Evolutionary conservation across 345 rosid genomes (phyloP).

Genomic region (Gossypium herbaceum): DNA sequence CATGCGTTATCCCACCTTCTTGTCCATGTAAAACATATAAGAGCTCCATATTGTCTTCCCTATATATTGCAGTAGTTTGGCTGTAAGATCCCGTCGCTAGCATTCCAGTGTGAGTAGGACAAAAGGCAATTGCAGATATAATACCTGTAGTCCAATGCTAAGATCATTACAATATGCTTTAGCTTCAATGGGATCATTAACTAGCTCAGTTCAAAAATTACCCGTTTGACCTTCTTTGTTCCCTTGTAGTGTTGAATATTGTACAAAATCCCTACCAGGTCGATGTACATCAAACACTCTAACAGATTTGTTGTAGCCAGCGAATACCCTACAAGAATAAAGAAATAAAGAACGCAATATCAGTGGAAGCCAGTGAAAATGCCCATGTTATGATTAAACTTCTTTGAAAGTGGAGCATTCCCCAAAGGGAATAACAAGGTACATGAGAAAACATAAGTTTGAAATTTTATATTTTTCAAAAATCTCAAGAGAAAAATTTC

Average conservation of each 20-base stretch:
- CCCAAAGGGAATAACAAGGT: neutral
- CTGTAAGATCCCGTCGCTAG: slow-evolving; percentile 91
- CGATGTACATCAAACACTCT: slow-evolving; percentile 91
- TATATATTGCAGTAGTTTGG: slow-evolving; percentile 77
- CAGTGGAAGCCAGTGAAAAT: slow-evolving; percentile 1
- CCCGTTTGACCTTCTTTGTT: slow-evolving; percentile 96
- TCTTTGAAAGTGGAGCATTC: neutral
- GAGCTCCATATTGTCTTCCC: slow-evolving; percentile 96
- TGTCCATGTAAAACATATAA: slow-evolving; percentile 89
- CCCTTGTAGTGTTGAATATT: slow-evolving; percentile 68
- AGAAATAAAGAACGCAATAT: slow-evolving; percentile 13
- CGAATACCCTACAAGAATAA: slow-evolving; percentile 63
- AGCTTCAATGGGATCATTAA: neutral
- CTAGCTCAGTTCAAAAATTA: slow-evolving; percentile 17
- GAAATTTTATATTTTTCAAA: neutral
- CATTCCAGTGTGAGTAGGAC: slow-evolving; percentile 73
- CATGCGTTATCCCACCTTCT: slow-evolving; percentile 94
- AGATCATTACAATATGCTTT: slow-evolving; percentile 4
- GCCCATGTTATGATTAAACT: neutral
- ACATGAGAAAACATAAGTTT: neutral
- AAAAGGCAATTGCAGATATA: slow-evolving; percentile 79
- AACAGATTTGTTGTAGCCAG: slow-evolving; percentile 80
- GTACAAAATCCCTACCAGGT: slow-evolving; percentile 87
- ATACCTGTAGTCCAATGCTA: slow-evolving; percentile 50
- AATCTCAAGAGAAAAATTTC: neutral